Evolutionary conservation across 2,329 filamentous ascomycete species (phyloP).

Genomic region (Graphilbum fragrans): DNA sequence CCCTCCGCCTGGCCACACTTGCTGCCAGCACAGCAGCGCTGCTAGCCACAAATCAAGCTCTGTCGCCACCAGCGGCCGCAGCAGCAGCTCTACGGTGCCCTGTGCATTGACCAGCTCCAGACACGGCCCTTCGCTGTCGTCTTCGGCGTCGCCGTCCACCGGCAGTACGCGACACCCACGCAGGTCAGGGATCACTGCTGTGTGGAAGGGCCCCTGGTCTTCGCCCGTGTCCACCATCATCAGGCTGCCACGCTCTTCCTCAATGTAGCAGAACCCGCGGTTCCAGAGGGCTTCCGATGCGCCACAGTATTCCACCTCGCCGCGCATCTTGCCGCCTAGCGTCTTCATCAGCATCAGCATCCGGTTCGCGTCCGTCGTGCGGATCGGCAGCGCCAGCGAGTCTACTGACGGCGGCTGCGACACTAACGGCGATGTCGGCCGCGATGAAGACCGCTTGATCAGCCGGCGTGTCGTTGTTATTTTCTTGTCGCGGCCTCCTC

Average conservation of each 20-base stretch:
- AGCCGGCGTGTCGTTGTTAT: conserved; percentile 31
- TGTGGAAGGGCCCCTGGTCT: conserved; percentile 48
- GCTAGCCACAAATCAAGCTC: conserved; percentile 74
- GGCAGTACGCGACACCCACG: conserved; percentile 59
- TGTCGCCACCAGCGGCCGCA: conserved; percentile 50
- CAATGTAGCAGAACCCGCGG: conserved; percentile 63
- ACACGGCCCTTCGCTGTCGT: conserved; percentile 31
- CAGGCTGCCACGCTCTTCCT: conserved; percentile 61
- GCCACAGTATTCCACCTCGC: conserved; percentile 60
- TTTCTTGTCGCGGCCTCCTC: conserved; percentile 36
- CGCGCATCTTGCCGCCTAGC: conserved; percentile 67
- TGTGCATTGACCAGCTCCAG: conserved; percentile 43
- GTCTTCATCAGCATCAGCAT: conserved; percentile 66
- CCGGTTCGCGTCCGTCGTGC: conserved; percentile 57
- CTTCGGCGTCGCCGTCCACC: conserved; percentile 33
- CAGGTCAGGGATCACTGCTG: conserved; percentile 58
- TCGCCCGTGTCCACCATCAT: conserved; percentile 57
- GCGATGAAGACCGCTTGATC: conserved; percentile 41
- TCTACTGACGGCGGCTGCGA: conserved; percentile 45
- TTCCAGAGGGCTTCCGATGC: conserved; percentile 53
- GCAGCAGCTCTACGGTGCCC: conserved; percentile 45
- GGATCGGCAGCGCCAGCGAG: conserved; percentile 45
- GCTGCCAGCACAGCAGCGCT: conserved; percentile 71
- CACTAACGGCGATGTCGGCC: conserved; percentile 45
- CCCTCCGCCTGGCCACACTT: conserved; percentile 33